Base-by-base conservation (phyloP, 768 basidiomycete genomes). In the Russula abietina region DNA sequence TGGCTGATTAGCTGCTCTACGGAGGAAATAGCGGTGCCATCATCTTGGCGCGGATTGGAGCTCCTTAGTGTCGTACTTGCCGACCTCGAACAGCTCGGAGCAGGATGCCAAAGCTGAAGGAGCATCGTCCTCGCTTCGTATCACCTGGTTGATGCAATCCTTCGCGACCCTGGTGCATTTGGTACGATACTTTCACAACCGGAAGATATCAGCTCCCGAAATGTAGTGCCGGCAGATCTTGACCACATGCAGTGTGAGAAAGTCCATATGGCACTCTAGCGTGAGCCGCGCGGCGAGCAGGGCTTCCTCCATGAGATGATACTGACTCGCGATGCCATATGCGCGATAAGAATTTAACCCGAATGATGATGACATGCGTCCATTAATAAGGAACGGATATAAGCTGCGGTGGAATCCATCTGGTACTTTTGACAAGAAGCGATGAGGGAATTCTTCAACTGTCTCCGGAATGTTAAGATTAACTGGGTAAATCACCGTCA, bases 401-500 rank as follows among this genome's bases (percentile, higher is more conserved):
- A 2, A 36, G 33, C 17, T 11, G 24, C 32, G 9, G 24, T 45
- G 33, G 17, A 12, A 17, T 57, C 50, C 61, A 62, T 57, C 43
- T 62, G 50, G 14, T 62, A 62, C 26, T 36, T 62, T 55, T 62
- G 61, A 28, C 56, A 62, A 16, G 56, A 43, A 16, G 56, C 50
- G 56, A 36, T 36, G 33, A 57, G 61, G 0, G 49, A 45, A 33
- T 17, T 53, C 55, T 38, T 57, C 61, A 12, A 57, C 1, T 22
- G 55, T 53, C 30, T 41, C 26, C 8, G 55, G 61, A 28, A 57
- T 26, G 24, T 16, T 17, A 22, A 17, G 48, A 19, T 28, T 17
- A 17, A 52, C 26, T 16, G 55, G 61, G 12, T 57, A 57, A n/a
- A 57, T 24, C 56, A 6, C 24, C 6, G 61, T 50, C 24, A 62